Percentiles rank a stretch among this genome's conserved stretches.
phyloP scores from a whole-genome alignment of 2,329 filamentous ascomycete genomes.

The Mycogone perniciosa region DNA sequence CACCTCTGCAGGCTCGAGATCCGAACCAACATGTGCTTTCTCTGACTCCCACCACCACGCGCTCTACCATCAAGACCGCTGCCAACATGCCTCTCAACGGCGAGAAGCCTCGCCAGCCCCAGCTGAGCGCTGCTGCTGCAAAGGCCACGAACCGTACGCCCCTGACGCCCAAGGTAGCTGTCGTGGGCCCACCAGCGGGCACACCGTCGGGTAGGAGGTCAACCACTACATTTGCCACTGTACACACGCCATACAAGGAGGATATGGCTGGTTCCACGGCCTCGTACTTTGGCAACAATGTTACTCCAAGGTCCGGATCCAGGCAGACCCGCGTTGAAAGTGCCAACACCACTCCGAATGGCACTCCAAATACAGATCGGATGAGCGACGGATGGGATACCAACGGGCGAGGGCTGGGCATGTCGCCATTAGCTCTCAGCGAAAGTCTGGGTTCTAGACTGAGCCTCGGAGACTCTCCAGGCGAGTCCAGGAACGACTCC shows the following conservation, averaged over 20 bases:
- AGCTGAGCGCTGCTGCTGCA: conserved; percentile 56
- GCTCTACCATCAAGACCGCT: conserved; percentile 20
- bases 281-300: conserved; percentile 56
- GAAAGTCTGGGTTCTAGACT: conserved; percentile 7
- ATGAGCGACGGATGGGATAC: conserved; percentile 38
- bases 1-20: conserved; percentile 16
- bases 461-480: conserved; percentile 21
- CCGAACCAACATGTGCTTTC: conserved; percentile 23
- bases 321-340: conserved; percentile 68
- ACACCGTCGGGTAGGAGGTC: conserved; percentile 39
- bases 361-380: conserved; percentile 47
- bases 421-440: conserved; percentile 24
- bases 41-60: conserved; percentile 12
- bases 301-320: conserved; percentile 72
- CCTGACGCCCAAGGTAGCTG: conserved; percentile 51
- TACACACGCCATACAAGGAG: conserved; percentile 30
- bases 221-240: conserved; percentile 16
- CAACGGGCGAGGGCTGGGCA: conserved; percentile 23
- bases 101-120: conserved; percentile 60
- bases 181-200: conserved; percentile 32
- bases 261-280: conserved; percentile 47
- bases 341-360: conserved; percentile 57
- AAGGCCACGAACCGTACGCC: conserved; percentile 45
- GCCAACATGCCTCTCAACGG: conserved; percentile 37
- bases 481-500: conserved; percentile 25